These are phyloP conservation scores for Arachis monticola DNA, from an alignment of 331 rosid genomes.

Conservation along the genomic window DNA sequence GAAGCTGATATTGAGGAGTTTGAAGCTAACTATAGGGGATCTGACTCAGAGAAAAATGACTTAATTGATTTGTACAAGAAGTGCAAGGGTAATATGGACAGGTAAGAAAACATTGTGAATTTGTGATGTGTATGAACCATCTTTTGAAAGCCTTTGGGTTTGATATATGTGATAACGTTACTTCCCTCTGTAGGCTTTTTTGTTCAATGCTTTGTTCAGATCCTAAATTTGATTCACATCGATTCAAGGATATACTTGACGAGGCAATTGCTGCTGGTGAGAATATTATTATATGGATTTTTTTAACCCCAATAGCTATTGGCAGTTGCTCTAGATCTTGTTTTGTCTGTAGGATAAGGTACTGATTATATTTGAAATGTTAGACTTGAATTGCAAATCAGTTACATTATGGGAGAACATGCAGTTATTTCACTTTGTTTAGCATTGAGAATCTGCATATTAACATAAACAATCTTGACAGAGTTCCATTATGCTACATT, in stretches of 20 bases:
- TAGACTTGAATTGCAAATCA: slow-evolving; percentile 10
- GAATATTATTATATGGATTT: slow-evolving; percentile 28
- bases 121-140: slow-evolving; percentile 15
- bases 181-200: slow-evolving; percentile 65
- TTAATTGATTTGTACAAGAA: slow-evolving; percentile 68
- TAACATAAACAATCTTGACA: background rate
- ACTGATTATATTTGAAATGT: slow-evolving; percentile 20
- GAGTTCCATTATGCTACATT: background rate
- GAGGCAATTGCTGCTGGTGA: slow-evolving; percentile 81
- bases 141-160: slow-evolving; percentile 33
- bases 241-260: slow-evolving; percentile 83
- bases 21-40: slow-evolving; percentile 92
- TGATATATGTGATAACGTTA: slow-evolving; percentile 24
- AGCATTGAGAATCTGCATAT: slow-evolving; percentile 14
- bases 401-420: background rate
- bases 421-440: background rate
- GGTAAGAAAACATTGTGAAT: slow-evolving; percentile 47
- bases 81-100: slow-evolving; percentile 83
- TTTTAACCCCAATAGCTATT: slow-evolving; percentile 3
- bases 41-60: slow-evolving; percentile 90
- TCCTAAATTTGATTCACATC: slow-evolving; percentile 84
- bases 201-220: slow-evolving; percentile 99
- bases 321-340: slow-evolving; percentile 20
- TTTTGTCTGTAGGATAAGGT: background rate
- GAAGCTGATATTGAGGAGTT: slow-evolving; percentile 94